Evolutionary conservation across 139 green algal genomes (phyloP).

Genomic region (Pseudopediastrum boryanum): DNA sequence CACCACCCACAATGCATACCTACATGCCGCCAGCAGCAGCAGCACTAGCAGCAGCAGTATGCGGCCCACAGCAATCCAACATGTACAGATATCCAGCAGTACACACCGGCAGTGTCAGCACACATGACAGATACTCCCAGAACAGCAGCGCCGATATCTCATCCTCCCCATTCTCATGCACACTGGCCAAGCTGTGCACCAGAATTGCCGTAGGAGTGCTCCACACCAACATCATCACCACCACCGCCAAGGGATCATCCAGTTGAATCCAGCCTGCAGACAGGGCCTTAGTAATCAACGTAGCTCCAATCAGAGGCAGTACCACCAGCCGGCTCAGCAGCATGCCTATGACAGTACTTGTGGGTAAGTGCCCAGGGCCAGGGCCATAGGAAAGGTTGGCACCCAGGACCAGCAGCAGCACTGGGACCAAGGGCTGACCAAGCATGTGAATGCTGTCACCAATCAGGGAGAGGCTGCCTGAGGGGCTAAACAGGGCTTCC

Average conservation of each 20-base stretch:
- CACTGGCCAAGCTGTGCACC: slow-evolving; percentile 7
- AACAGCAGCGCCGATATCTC: slow-evolving; percentile 33
- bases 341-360: background rate
- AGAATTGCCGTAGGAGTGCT: slow-evolving; percentile 23
- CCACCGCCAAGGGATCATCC: slow-evolving; percentile 12
- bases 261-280: background rate
- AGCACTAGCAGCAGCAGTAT: too few relatives aligned
- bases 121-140: slow-evolving; percentile 20
- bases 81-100: slow-evolving; percentile 13
- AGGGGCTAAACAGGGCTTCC: slow-evolving; percentile 15
- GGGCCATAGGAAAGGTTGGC: slow-evolving; percentile 24
- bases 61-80: slow-evolving; percentile 26
- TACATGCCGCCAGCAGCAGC: too few relatives aligned
- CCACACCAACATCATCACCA: slow-evolving; percentile 29
- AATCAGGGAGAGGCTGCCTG: background rate
- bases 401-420: slow-evolving; percentile 31
- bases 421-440: slow-evolving; percentile 11
- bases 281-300: background rate
- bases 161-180: slow-evolving; percentile 7
- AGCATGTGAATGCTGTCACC: slow-evolving; percentile 2
- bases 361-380: background rate
- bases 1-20: too few relatives aligned
- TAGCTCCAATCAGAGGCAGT: slow-evolving; percentile 6
- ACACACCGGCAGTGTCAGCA: slow-evolving; percentile 16
- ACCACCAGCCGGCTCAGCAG: slow-evolving; percentile 11